phyloP scores from a whole-genome alignment of 1,284 basidiomycete species.

The Melampsora abietis-canadensis region DNA sequence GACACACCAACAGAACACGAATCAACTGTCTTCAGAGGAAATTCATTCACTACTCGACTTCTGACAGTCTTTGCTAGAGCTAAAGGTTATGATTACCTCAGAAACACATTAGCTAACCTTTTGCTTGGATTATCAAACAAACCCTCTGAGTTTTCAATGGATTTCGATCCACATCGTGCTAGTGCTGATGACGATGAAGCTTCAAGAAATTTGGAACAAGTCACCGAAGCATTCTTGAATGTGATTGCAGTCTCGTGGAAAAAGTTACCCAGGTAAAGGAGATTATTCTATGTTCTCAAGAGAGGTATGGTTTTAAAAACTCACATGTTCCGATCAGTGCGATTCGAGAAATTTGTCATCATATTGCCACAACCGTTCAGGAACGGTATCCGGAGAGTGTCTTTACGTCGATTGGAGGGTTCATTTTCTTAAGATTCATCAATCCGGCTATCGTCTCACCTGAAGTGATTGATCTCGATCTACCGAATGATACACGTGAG shows the following conservation, averaged over 20 bases:
- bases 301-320: conserved; percentile 1
- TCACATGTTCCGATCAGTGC: conserved; percentile 59
- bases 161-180: conserved; percentile 64
- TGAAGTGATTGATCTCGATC: conserved; percentile 74
- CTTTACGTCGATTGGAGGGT: conserved; percentile 65
- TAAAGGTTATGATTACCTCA: conserved; percentile 82
- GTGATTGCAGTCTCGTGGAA: conserved; percentile 70
- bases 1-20: conserved; percentile 67
- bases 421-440: conserved; percentile 74
- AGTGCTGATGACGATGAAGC: conserved; percentile 42
- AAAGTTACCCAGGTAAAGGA: conserved; percentile 66
- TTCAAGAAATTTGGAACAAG: conserved; percentile 64
- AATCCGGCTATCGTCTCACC: conserved; percentile 79
- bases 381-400: conserved; percentile 54
- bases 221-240: conserved; percentile 71
- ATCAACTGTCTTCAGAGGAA: conserved; percentile 74
- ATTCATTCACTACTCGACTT: conserved; percentile 78
- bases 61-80: conserved; percentile 77
- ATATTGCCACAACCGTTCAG: conserved; percentile 76
- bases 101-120: conserved; percentile 71
- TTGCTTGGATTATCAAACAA: conserved; percentile 69
- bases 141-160: conserved; percentile 71
- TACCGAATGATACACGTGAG: conserved; percentile 63
- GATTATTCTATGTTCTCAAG: not conserved
- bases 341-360: conserved; percentile 79